phyloP scores from a whole-genome alignment of 352 stramenopile genomes.

The Phytopythium chamaehyphon region DNA sequence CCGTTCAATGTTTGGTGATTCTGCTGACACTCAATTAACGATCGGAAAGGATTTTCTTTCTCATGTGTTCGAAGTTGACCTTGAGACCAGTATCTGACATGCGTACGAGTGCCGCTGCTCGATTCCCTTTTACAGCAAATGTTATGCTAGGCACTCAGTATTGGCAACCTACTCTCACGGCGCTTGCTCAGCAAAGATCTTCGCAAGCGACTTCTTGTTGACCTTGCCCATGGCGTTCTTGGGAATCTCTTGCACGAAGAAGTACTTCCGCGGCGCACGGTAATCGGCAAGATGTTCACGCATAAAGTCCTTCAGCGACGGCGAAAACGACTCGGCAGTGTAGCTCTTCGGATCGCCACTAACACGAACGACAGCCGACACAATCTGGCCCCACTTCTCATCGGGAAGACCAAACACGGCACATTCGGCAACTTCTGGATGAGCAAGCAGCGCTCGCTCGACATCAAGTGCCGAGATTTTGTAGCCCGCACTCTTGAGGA shows the following conservation, averaged over 20 bases:
- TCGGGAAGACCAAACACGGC: constrained; percentile 84
- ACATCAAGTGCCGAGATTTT: constrained; percentile 92
- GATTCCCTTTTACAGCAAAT: no score
- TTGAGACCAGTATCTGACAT: no score
- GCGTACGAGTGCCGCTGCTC: no score
- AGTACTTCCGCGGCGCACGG: constrained; percentile 69
- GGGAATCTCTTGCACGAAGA: constrained; percentile 79
- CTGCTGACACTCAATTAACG: no score
- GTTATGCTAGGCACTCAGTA: no score
- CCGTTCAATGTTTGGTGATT: no score
- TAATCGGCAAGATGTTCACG: constrained; percentile 77
- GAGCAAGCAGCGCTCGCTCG: constrained; percentile 81
- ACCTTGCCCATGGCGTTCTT: constrained; percentile 95
- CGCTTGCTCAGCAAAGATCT: constrained; percentile 23
- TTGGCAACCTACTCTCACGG: background rate
- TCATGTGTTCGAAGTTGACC: no score
- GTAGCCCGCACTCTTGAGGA: constrained; percentile 91
- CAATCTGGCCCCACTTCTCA: constrained; percentile 81
- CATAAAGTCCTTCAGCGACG: constrained; percentile 44
- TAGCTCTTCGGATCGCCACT: background rate
- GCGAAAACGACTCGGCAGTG: constrained; percentile 14
- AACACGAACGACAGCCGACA: constrained; percentile 56
- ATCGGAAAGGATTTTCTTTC: no score
- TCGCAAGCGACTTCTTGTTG: constrained; percentile 88
- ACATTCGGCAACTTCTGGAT: constrained; percentile 76